phyloP scores from a whole-genome alignment of 208 protist species.

The Wallacemonas sp. region DNA sequence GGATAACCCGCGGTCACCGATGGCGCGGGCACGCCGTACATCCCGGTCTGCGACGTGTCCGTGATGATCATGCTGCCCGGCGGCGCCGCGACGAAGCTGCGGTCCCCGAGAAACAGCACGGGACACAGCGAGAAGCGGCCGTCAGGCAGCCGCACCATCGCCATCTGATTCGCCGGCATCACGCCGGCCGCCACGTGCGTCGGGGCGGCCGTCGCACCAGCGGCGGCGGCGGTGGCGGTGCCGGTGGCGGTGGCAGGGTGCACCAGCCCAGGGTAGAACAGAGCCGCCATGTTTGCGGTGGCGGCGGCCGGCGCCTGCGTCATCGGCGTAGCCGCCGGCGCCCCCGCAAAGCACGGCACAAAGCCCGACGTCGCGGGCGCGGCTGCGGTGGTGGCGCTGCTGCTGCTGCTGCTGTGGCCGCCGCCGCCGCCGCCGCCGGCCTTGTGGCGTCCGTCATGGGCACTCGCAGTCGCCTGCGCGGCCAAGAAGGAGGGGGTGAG shows the following conservation, averaged over 20 bases:
- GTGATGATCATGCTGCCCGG: conserved; percentile 9
- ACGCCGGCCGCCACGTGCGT: not conserved
- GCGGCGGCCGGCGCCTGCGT: too few relatives aligned
- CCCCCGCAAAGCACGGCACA: too few relatives aligned
- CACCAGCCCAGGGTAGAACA: not conserved
- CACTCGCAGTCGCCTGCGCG: too few relatives aligned
- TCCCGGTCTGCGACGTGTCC: not conserved
- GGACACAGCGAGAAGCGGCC: conserved; percentile 25
- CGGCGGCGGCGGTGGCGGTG: not conserved
- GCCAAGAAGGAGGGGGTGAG: too few relatives aligned
- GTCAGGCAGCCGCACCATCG: conserved; percentile 25
- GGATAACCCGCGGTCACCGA: not conserved
- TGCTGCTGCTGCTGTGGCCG: too few relatives aligned
- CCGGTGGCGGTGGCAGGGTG: not conserved
- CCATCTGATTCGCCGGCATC: conserved; percentile 9
- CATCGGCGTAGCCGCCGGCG: too few relatives aligned
- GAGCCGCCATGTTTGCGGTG: not conserved
- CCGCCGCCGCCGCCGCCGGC: too few relatives aligned
- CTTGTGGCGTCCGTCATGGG: too few relatives aligned
- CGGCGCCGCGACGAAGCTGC: conserved; percentile 7
- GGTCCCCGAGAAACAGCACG: conserved; percentile 6
- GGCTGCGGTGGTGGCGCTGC: too few relatives aligned
- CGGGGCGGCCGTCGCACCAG: not conserved
- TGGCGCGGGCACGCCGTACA: not conserved
- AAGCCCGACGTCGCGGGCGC: too few relatives aligned